These are phyloP conservation scores for Penicillium psychrosexuale DNA, from an alignment of 2,329 filamentous ascomycete genomes.

Conservation along the genomic window DNA sequence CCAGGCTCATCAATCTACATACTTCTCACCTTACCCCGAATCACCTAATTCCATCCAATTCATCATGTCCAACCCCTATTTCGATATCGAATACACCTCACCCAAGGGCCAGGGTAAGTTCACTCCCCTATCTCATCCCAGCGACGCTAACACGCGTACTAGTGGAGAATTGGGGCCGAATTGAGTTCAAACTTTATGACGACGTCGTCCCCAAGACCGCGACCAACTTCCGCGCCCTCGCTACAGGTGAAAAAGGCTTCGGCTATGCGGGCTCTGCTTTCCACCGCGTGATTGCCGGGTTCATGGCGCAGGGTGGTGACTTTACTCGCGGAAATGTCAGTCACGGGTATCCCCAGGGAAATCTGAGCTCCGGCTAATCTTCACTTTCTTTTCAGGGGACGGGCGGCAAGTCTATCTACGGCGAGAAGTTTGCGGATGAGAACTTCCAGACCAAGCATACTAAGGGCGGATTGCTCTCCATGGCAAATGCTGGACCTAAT, in stretches of 20 bases:
- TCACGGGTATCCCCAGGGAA: slow-evolving; percentile 10
- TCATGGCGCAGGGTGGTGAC: slow-evolving; percentile 93
- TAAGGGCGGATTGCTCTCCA: slow-evolving; percentile 73
- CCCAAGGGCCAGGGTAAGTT: background rate
- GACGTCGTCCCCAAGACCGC: slow-evolving; percentile 80
- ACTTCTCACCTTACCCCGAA: background rate
- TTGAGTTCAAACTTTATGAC: slow-evolving; percentile 83
- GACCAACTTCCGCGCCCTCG: slow-evolving; percentile 76
- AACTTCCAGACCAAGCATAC: slow-evolving; percentile 74
- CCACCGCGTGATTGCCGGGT: slow-evolving; percentile 84
- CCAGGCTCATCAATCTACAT: background rate
- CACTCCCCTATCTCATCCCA: background rate
- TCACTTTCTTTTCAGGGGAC: slow-evolving; percentile 61
- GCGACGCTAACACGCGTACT: background rate
- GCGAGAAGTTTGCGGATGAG: slow-evolving; percentile 86
- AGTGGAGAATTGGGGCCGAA: slow-evolving; percentile 54
- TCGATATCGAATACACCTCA: background rate
- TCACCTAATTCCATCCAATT: background rate
- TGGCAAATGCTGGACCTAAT: slow-evolving; percentile 90
- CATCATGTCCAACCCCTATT: background rate
- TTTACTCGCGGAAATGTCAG: slow-evolving; percentile 85
- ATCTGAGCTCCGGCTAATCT: background rate
- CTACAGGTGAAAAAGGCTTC: slow-evolving; percentile 75
- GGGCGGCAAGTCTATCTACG: slow-evolving; percentile 87
- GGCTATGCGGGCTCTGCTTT: slow-evolving; percentile 77